Conservation (phyloP, 257 asterid genomes). For the Fraxinus quadrangulata region DNA sequence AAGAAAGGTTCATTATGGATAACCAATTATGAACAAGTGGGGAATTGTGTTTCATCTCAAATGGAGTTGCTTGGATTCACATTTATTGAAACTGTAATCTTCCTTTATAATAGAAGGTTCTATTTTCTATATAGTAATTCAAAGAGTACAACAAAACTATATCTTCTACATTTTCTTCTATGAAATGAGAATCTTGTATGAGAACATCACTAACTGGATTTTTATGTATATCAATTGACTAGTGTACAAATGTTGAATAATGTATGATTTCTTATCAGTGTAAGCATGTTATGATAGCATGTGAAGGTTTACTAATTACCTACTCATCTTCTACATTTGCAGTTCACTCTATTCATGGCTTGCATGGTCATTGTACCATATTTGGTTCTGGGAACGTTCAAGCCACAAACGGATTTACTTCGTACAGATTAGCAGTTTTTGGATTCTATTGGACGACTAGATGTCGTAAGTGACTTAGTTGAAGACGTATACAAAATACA, state of each 20-base stretch:
- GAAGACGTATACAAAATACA: conserved; percentile 23
- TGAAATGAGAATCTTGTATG: not conserved
- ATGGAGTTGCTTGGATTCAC: not conserved
- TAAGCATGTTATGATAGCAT: not conserved
- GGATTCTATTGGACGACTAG: conserved; percentile 17
- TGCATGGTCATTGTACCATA: conserved; percentile 57
- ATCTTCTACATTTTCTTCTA: not conserved
- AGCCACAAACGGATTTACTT: conserved; percentile 44
- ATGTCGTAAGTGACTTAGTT: conserved; percentile 10
- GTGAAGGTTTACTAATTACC: not conserved
- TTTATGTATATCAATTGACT: not conserved
- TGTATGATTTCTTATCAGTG: not conserved
- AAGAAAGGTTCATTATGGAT: not conserved
- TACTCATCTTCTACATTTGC: conserved; percentile 28
- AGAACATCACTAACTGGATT: not conserved
- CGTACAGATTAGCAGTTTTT: conserved; percentile 50
- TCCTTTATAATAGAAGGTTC: no score
- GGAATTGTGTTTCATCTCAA: not conserved
- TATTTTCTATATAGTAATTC: not conserved
- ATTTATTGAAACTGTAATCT: no score
- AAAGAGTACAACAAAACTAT: not conserved
- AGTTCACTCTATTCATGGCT: conserved; percentile 70
- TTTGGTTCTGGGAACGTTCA: conserved; percentile 48
- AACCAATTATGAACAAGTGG: not conserved
- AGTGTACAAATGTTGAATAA: not conserved